These are phyloP conservation scores for Lonicera japonica DNA, from an alignment of 129 eudicot genomes.

Conservation along the genomic window DNA sequence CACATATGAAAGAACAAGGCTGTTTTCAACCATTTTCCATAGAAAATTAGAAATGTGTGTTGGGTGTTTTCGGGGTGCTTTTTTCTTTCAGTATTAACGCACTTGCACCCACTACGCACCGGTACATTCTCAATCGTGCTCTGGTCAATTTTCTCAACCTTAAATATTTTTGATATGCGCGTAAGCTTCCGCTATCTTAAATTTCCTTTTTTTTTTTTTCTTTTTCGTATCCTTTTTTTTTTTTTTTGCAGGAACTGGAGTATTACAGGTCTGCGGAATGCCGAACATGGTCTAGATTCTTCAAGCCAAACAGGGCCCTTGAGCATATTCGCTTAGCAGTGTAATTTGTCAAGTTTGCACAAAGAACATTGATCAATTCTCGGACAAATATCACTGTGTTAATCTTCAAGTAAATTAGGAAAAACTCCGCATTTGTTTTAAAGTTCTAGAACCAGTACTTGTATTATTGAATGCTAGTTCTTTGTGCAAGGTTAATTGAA, in stretches of 20 bases:
- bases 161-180: no score
- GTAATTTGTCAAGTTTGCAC: not conserved
- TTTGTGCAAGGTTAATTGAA: no score
- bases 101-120: no score
- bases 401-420: not conserved
- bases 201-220: no score
- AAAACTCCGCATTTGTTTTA: not conserved
- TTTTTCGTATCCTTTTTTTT: not conserved
- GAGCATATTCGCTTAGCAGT: slow-evolving; percentile 51
- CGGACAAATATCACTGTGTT: not conserved
- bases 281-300: slow-evolving; percentile 52
- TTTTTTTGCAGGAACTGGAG: slow-evolving; percentile 37
- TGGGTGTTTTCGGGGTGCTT: no score
- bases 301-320: slow-evolving; percentile 48
- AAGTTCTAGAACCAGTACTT: slow-evolving; percentile 1
- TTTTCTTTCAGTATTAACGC: no score
- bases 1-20: no score
- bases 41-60: no score
- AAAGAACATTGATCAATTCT: slow-evolving; percentile 3
- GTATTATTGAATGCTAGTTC: not conserved
- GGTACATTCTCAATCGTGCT: no score
- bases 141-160: no score
- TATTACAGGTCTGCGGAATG: slow-evolving; percentile 42
- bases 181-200: no score
- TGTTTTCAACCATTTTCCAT: no score